Base-by-base conservation (phyloP, 371 early-diverging fungal species). In the Mucor circinelloides region DNA sequence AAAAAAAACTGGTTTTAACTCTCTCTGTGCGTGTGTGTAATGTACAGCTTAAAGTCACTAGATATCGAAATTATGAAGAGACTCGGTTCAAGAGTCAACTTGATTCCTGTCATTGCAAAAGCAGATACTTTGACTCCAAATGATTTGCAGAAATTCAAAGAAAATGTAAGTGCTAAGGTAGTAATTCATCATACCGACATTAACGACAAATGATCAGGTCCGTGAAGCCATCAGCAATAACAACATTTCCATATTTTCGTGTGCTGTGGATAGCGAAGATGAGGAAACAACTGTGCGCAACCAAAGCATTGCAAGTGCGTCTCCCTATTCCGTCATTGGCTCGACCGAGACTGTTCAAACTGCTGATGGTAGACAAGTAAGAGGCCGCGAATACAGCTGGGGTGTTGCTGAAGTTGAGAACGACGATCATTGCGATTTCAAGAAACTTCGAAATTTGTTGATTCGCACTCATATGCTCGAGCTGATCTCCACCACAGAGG, bases 271-370 rank as follows among this genome's bases (percentile, higher is more conserved):
- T 63, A 91, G 90, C 67, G 97, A 95, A 23, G 96, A 95, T 68
- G 95, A 95, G 71, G 83, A 84, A 30, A 81, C 81, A 60, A 89
- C 93, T 5, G 76, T 74, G 48, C 85, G 90, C 68, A 97, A 95
- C 81, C 77, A 81, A 71, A 89, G 86, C 74, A 95, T 95, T 52
- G 82, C 91, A 77, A 82, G 86, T 13, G 93, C 97, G n/a, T 92
- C 94, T 91, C 99, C 99, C 7, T 97, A 96, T 76, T 91, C 97
- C 17, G 88, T 98, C 64, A 96, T 99, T 76, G 96, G 97, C 46
- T 91, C 91, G 68, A 90, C 91, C 31, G 84, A 91, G 64, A 92
- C 94, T 63, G 94, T 96, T 34, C 75, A 79, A 50, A 89, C 91
- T 12, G 69, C 76, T 17, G 92, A 91, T 71, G 94, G 94, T 19